A percentile compares a stretch with the other conserved stretches of the same genome.
Evolutionary conservation across 108 stramenopile genomes (phyloP).

Genomic region (Nannochloropsis salina): DNA sequence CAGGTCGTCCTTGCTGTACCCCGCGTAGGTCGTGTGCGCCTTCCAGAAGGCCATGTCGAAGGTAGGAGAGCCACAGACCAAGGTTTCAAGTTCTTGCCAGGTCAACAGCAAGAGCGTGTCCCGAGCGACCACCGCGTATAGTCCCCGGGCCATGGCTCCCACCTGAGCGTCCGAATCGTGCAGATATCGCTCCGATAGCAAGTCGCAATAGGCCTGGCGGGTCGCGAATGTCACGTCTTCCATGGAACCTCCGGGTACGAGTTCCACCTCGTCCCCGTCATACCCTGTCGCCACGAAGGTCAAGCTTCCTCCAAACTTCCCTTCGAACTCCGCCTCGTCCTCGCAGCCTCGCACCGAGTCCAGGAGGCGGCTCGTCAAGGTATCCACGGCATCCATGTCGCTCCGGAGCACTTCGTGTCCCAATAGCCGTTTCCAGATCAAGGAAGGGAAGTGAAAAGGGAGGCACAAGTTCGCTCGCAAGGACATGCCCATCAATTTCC

Average conservation of each 20-base stretch:
- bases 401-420: constrained; percentile 32
- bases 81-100: constrained; percentile 55
- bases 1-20: constrained; percentile 37
- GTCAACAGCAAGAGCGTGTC: constrained; percentile 55
- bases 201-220: constrained; percentile 43
- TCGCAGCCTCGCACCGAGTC: constrained; percentile 44
- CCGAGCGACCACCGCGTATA: constrained; percentile 37
- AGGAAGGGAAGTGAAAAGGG: constrained; percentile 53
- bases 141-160: constrained; percentile 47
- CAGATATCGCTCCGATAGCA: constrained; percentile 33
- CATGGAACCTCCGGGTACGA: constrained; percentile 49
- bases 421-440: constrained; percentile 56
- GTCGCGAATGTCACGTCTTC: constrained; percentile 53
- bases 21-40: constrained; percentile 53
- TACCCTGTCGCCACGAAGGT: constrained; percentile 49
- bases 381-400: constrained; percentile 49
- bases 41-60: constrained; percentile 57
- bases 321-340: constrained; percentile 43
- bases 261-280: constrained; percentile 55
- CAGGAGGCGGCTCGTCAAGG: constrained; percentile 50
- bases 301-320: constrained; percentile 42
- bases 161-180: constrained; percentile 57
- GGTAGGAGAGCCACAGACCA: constrained; percentile 55
- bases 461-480: constrained; percentile 49
- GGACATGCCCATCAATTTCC: constrained; percentile 57